Evolutionary conservation across 352 stramenopile genomes (phyloP), one percentile per base, ranked within the genome.

Genomic region (Globisporangium nunn): DNA sequence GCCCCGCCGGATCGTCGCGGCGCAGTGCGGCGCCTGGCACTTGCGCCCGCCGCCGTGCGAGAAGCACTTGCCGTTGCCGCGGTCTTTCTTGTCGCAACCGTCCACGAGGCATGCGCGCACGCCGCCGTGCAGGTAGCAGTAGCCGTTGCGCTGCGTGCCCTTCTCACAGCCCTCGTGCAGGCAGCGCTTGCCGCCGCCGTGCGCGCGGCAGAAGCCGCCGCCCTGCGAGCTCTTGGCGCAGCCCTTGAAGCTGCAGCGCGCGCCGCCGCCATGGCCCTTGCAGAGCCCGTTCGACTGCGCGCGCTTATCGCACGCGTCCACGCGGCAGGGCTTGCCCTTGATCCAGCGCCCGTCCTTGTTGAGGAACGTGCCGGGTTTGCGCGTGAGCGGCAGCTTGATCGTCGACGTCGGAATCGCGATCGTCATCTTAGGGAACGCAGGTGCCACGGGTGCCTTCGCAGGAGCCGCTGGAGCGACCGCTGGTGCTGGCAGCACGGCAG

Each of bases 301-400:
- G 37, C 78, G 75, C 66, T 90, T 90, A 54, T 90, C 79, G 52
- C 81, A 91, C 17, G 68, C 68, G 58, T 80, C 69, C 62, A 85
- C 81, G 51, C 74, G 76, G 63, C 81, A 92, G 8, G 78, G 79
- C 63, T 92, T 92, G 67, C 81, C 81, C 68, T 91, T 91, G 70
- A 91, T 91, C 81, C 81, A 92, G 2, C 81, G 81, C n/a, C 81
- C 81, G 60, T 92, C 81, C 74, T 92, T 92, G 67, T 92, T 92
- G 11, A 92, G 67, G 65, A 92, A 92, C n/a, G 81, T 92, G 31
- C 81, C 81, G 3, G 81, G 79, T 52, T 88, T 87, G 56, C 81
- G 79, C 10, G 81, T 63, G 50, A 74, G 80, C 33, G 78, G 68
- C 39, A 70, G 64, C 50, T 62, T 53, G 49, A 66, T 57, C 29